These are phyloP conservation scores for Barbatosphaeria neglecta DNA, from an alignment of 495 filamentous ascomycete species.

Conservation along the genomic window DNA sequence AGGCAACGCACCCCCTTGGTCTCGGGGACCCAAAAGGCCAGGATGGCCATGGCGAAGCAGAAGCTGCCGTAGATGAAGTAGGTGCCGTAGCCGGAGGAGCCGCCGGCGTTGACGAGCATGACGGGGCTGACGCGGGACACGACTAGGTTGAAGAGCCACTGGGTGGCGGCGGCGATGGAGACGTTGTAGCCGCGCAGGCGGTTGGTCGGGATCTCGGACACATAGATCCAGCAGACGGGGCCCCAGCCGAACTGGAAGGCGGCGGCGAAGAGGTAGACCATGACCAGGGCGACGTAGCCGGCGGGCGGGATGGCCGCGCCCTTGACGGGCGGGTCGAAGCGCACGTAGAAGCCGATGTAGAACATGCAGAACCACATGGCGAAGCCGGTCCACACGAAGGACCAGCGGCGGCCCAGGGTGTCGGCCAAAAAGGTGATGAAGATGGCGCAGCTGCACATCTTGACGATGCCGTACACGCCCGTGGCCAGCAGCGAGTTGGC, in stretches of 20 bases:
- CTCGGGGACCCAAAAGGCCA: constrained; percentile 63
- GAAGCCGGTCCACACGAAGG: constrained; percentile 62
- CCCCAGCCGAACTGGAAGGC: constrained; percentile 77
- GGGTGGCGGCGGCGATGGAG: constrained; percentile 54
- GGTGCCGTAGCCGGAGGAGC: constrained; percentile 45
- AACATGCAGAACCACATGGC: constrained; percentile 63
- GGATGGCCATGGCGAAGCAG: constrained; percentile 53
- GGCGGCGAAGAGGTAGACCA: constrained; percentile 62
- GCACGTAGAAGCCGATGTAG: constrained; percentile 71
- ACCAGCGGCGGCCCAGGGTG: constrained; percentile 50
- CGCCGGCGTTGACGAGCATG: constrained; percentile 54
- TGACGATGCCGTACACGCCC: constrained; percentile 40
- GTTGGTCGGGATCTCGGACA: constrained; percentile 62
- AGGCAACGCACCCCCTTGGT: constrained; percentile 43
- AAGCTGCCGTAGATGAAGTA: constrained; percentile 48
- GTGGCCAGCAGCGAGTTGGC: constrained; percentile 34
- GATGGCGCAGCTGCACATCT: constrained; percentile 24
- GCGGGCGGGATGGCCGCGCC: constrained; percentile 25
- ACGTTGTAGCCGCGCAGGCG: constrained; percentile 62
- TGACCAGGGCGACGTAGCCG: constrained; percentile 57
- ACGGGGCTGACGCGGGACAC: constrained; percentile 50
- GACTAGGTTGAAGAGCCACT: constrained; percentile 63
- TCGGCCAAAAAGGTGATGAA: constrained; percentile 51
- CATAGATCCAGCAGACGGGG: constrained; percentile 68
- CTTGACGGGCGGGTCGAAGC: constrained; percentile 49